phyloP scores from a whole-genome alignment of 345 rosid species.

The Conringia planisiliqua region DNA sequence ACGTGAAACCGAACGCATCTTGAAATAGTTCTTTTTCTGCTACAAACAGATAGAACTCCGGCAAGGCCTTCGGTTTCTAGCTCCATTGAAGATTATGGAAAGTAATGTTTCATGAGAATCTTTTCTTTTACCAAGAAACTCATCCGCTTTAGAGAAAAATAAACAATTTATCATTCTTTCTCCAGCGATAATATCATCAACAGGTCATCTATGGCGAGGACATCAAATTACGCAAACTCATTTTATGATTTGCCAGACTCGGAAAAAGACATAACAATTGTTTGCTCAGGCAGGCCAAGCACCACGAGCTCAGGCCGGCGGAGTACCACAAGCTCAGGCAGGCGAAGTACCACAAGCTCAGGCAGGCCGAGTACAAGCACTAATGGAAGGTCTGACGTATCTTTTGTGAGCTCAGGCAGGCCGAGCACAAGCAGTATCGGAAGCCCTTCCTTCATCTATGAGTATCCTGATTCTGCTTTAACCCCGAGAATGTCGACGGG shows the following conservation, averaged over 20 bases:
- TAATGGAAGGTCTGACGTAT: conserved; percentile 51
- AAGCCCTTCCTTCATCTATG: conserved; percentile 47
- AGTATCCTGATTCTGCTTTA: conserved; percentile 44
- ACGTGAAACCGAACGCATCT: neutral
- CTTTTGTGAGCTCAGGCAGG: conserved; percentile 81
- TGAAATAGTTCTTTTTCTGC: neutral
- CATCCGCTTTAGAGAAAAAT: neutral
- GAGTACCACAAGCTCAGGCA: conserved; percentile 19
- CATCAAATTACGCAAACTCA: conserved; percentile 37
- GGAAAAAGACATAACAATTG: conserved; percentile 71
- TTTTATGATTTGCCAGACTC: conserved; percentile 49
- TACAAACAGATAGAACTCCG: conserved; percentile 43
- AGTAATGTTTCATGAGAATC: conserved; percentile 39
- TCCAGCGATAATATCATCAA: neutral
- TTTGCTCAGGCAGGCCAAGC: conserved; percentile 34
- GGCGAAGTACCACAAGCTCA: conserved; percentile 28
- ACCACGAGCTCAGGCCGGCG: conserved; percentile 16
- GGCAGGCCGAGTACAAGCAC: conserved; percentile 35
- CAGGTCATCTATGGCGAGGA: conserved; percentile 57
- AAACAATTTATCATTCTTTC: neutral
- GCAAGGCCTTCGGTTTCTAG: conserved; percentile 43
- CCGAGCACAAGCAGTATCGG: conserved; percentile 56
- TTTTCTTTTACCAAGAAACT: neutral
- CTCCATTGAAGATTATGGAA: conserved; percentile 50
- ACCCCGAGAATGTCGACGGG: conserved; percentile 48